Evolutionary conservation across 1,284 basidiomycete genomes (phyloP), one percentile per base, ranked within the genome.

Genomic region (Leccinum subfulvum): DNA sequence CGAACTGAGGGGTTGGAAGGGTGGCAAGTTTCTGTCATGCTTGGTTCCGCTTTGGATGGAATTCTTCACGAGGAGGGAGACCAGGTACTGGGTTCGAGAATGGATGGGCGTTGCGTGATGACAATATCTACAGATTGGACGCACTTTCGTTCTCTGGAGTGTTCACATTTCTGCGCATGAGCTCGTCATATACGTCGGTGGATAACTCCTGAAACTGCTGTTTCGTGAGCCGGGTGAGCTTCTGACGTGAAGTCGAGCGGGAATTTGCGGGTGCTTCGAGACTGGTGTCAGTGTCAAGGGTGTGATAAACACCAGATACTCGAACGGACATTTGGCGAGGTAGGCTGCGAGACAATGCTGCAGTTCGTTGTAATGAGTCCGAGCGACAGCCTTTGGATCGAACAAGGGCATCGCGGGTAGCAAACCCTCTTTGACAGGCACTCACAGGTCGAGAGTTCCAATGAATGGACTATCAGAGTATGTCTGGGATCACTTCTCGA

Each of bases 1-100:
- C 95, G 81, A 99, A 99, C 16, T 97, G 86, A 54, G 90, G 86
- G 54, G 90, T 85, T 2, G 96, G 95, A 16, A 99, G 82, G 0
- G 97, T 99, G 3, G 97, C 95, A 11, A 99, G 87, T 78, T 99
- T 99, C 78, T 98, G 97, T 37, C 97, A 85, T 2, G 97, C 97
- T 78, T 98, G 96, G 75, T 99, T 99, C 57, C 97, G 90, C 77
- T 98, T 99, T 2, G 97, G 97, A 77, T 99, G 97, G 74, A 99
- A 99, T 70, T 98, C 96, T 66, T 95, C 90, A 65, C 95, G 85
- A 2, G 95, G 87, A 35, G 94, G 93, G 26, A 98, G 84, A 79
- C 94, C 97, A 18, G 95, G 94, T 23, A 91, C 93, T 92, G 67
- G 52, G 58, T 63, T 64, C 55, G 55, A 62, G 62, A 66, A 63